These are phyloP conservation scores for Fusarium sp. DNA, from an alignment of 2,329 filamentous ascomycete species.

Conservation along the genomic window DNA sequence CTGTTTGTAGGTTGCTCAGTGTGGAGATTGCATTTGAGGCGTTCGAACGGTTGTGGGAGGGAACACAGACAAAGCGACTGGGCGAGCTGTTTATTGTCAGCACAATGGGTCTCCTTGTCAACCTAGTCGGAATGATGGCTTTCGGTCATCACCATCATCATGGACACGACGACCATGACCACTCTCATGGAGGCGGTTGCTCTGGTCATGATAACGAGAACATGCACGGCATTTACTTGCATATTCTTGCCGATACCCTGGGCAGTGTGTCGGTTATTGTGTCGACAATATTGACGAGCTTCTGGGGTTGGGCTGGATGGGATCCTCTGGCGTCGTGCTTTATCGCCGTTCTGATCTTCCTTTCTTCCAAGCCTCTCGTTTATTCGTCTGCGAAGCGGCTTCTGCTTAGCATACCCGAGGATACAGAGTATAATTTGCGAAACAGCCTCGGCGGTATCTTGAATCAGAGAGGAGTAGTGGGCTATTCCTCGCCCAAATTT, in stretches of 20 bases:
- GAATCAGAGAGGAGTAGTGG: slow-evolving; percentile 83
- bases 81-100: slow-evolving; percentile 91
- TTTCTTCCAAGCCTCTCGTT: slow-evolving; percentile 90
- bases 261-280: slow-evolving; percentile 95
- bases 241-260: slow-evolving; percentile 93
- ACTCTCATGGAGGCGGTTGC: slow-evolving; percentile 53
- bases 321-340: slow-evolving; percentile 94
- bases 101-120: slow-evolving; percentile 85
- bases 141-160: slow-evolving; percentile 77
- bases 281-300: slow-evolving; percentile 87
- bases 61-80: slow-evolving; percentile 84
- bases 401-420: slow-evolving; percentile 84
- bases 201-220: slow-evolving; percentile 88
- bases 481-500: slow-evolving; percentile 89
- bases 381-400: slow-evolving; percentile 84
- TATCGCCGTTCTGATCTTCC: slow-evolving; percentile 92
- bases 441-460: slow-evolving; percentile 87
- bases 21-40: slow-evolving; percentile 97
- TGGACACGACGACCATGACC: slow-evolving; percentile 54
- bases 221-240: slow-evolving; percentile 96
- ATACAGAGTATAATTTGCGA: slow-evolving; percentile 87
- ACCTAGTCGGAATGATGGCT: slow-evolving; percentile 89
- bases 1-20: slow-evolving; percentile 77
- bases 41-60: slow-evolving; percentile 85
- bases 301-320: slow-evolving; percentile 91